Evolutionary conservation across 2,329 filamentous ascomycete genomes (phyloP).

Genomic region (Acephala macrosclerotiorum): DNA sequence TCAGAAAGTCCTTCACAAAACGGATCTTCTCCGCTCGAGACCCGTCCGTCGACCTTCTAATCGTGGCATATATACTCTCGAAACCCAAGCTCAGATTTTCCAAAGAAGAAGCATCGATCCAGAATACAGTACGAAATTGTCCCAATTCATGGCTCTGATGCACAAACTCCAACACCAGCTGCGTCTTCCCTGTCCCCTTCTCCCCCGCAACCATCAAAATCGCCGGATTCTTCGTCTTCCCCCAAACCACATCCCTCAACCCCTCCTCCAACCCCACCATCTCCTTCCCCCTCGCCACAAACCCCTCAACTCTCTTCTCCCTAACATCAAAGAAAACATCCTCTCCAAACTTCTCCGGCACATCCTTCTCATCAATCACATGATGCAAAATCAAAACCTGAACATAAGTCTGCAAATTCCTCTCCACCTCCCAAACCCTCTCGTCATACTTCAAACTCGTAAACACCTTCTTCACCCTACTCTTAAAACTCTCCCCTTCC

Average conservation of each 20-base stretch:
- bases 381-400: constrained; percentile 34
- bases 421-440: constrained; percentile 30
- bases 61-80: constrained; percentile 28
- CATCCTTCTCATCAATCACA: constrained; percentile 29
- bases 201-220: constrained; percentile 26
- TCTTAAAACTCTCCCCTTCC: constrained; percentile 27
- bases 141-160: constrained; percentile 23
- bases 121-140: constrained; percentile 29
- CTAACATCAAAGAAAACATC: constrained; percentile 31
- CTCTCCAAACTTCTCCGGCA: constrained; percentile 10
- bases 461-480: constrained; percentile 33
- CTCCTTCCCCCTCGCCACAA: constrained; percentile 21
- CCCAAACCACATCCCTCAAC: constrained; percentile 24
- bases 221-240: constrained; percentile 20
- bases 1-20: constrained; percentile 29
- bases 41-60: constrained; percentile 27
- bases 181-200: constrained; percentile 27
- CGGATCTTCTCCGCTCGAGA: constrained; percentile 26
- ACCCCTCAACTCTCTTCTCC: constrained; percentile 22
- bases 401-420: constrained; percentile 34
- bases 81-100: constrained; percentile 26
- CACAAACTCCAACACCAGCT: constrained; percentile 30
- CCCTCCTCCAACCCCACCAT: constrained; percentile 23
- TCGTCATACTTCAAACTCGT: constrained; percentile 33
- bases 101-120: constrained; percentile 28